Evolutionary conservation across 2,329 filamentous ascomycete genomes (phyloP).

Genomic region (Trichoderma atroviride): DNA sequence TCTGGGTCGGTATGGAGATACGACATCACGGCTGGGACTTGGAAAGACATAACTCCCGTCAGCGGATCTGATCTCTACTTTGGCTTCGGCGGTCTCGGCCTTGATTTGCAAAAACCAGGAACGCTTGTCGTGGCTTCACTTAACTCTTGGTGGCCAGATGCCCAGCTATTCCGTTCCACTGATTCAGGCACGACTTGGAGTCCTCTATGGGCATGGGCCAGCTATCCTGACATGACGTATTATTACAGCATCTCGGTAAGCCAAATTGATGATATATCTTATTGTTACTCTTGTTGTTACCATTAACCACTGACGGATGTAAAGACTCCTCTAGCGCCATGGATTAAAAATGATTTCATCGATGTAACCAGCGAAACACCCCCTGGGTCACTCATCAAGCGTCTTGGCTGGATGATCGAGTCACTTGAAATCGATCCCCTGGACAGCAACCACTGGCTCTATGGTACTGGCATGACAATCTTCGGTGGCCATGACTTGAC

Average conservation of each 20-base stretch:
- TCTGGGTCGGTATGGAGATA: slow-evolving; percentile 14
- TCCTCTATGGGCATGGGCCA: slow-evolving; percentile 9
- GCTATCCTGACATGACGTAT: slow-evolving; percentile 17
- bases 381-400: slow-evolving; percentile 11
- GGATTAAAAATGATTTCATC: slow-evolving; percentile 22
- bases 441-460: slow-evolving; percentile 19
- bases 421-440: slow-evolving; percentile 17
- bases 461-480: slow-evolving; percentile 18
- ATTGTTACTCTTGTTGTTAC: not conserved
- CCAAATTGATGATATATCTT: not conserved
- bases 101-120: slow-evolving; percentile 6
- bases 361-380: slow-evolving; percentile 11
- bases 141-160: slow-evolving; percentile 22
- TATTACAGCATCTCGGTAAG: slow-evolving; percentile 22
- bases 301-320: not conserved
- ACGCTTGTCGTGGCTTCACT: slow-evolving; percentile 18
- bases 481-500: slow-evolving; percentile 9
- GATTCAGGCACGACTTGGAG: slow-evolving; percentile 19
- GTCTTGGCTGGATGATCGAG: slow-evolving; percentile 20
- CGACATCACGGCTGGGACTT: slow-evolving; percentile 7
- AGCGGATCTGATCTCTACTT: slow-evolving; percentile 16
- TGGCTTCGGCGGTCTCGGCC: slow-evolving; percentile 11
- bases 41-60: slow-evolving; percentile 17
- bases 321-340: slow-evolving; percentile 10
- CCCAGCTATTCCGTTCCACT: slow-evolving; percentile 8